Evolutionary conservation across 108 stramenopile species (phyloP).

Genomic region (Pseudonitzschia multiseries): DNA sequence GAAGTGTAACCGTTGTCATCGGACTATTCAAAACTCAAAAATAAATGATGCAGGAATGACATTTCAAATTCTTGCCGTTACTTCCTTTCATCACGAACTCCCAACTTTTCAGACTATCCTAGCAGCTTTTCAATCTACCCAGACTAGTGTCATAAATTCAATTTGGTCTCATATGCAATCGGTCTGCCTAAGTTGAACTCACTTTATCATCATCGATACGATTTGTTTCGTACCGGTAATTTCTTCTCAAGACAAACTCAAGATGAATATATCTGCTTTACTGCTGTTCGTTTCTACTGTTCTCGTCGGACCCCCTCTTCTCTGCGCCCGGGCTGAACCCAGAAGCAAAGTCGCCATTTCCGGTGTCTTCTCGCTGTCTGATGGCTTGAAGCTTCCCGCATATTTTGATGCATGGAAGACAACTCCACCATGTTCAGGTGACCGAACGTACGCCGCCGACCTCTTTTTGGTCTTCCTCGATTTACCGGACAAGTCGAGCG

Average conservation of each 20-base stretch:
- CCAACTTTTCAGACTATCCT: no score
- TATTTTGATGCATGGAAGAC: constrained; percentile 34
- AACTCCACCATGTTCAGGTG: constrained; percentile 27
- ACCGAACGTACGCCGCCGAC: constrained; percentile 30
- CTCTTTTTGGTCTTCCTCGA: constrained; percentile 72
- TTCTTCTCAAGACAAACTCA: not conserved
- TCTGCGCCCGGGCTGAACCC: not conserved
- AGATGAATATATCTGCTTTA: not conserved
- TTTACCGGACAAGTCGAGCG: constrained; percentile 54
- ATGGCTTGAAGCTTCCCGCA: constrained; percentile 10
- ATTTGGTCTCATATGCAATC: not conserved
- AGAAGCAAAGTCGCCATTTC: constrained; percentile 25
- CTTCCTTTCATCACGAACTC: not conserved
- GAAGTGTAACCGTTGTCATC: not conserved
- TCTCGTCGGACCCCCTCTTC: no score
- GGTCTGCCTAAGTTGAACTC: not conserved
- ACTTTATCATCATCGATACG: not conserved
- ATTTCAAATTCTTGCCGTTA: not conserved
- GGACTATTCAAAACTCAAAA: not conserved
- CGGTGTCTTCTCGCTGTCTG: constrained; percentile 25
- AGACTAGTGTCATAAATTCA: not conserved
- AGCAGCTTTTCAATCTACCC: not conserved
- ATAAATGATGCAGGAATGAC: not conserved
- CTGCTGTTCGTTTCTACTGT: not conserved
- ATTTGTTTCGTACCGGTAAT: not conserved